Evolutionary conservation across 1,284 basidiomycete species (phyloP), one percentile per base, ranked within the genome.

Genomic region (Sphaerobolus stellatus): DNA sequence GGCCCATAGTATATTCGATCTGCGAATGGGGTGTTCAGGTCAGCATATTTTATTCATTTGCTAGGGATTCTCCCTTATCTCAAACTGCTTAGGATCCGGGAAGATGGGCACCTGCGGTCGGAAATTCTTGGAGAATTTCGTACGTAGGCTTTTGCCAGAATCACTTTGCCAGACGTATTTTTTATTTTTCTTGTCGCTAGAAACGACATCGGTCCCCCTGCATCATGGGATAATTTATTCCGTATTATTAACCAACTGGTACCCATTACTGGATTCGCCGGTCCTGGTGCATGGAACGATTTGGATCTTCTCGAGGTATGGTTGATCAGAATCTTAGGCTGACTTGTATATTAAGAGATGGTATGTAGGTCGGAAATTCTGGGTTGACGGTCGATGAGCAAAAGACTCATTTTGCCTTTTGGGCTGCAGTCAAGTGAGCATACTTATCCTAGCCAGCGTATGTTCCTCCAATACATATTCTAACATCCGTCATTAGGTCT

Each of bases 21-120:
- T 82, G 81, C 51, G 76, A 82, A 62, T 82, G 81, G 80, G 78
- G 77, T 40, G 69, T 78, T 30, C 65, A 69, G 46, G 46, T 33
- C 31, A 48, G 46, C 25, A 18, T 31, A 27, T 27, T 4, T 5
- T 22, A 18, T 33, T 13, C 29, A 31, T n/a, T 33, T 50, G 27
- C 20, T 11, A 27, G n/a, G 13, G n/a, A 27, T 14, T 41, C 13
- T 47, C 20, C 28, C 40, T 16, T 48, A 41, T 53, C 38, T 31
- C 25, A 7, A 4, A 30, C 3, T 29, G n/a, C 24, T 18, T 49
- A 22, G 55, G 64, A 79, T 58, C 77, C 77, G 41, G 77, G 77
- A 14, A 68, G 75, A 28, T 79, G 78, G 78, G 76, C 68, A 2
- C 67, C 71, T 40, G 57, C 61, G 9, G 72, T 78, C n/a, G 76